Base-by-base conservation (phyloP, 768 basidiomycete genomes). In the Termitomyces sp. region DNA sequence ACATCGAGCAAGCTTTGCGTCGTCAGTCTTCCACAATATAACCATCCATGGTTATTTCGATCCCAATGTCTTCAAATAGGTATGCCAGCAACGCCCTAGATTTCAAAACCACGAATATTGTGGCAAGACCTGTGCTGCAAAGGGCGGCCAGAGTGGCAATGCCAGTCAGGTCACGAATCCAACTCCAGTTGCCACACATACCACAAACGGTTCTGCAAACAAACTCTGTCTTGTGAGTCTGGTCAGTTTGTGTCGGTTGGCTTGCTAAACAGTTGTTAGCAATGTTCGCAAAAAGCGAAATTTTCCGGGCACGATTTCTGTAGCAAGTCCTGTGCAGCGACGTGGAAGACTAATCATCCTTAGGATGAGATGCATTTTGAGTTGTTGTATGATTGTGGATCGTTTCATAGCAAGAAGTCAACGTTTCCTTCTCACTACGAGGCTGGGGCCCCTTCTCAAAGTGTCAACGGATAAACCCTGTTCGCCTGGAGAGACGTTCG, bases 111-210 rank as follows among this genome's bases (percentile, higher is more conserved):
- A 54, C 53, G 40, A 30, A 20, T 43, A 54, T 43, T 54, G 87
- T 59, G 84, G 87, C 56, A 83, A 84, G 76, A 83, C 79, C 52
- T 87, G 86, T 63, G 85, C 60, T n/a, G 53, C 53, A 3, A 43
- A 54, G 28, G 40, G 28, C 4, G 48, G 48, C 6, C 49, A 50
- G 48, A 26, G 49, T 1, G 18, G 23, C 8, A 38, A 4, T 52
- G 16, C 8, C 23, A 36, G 4, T 26, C 53, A 41, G n/a, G 7
- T n/a, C 9, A 13, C 28, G 2, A 54, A 54, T 54, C 28, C 28
- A 7, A 30, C n/a, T 30, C 38, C 38, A 9, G 38, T 53, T 28
- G 23, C 5, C 30, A 28, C 28, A n/a, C 18, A 28, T 41, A 30
- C 4, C 5, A n/a, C 8, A 18, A 53, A 13, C 16, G n/a, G 28